Evolutionary conservation across 805 yeast genomes (phyloP).

Genomic region (Lipomyces sp.): DNA sequence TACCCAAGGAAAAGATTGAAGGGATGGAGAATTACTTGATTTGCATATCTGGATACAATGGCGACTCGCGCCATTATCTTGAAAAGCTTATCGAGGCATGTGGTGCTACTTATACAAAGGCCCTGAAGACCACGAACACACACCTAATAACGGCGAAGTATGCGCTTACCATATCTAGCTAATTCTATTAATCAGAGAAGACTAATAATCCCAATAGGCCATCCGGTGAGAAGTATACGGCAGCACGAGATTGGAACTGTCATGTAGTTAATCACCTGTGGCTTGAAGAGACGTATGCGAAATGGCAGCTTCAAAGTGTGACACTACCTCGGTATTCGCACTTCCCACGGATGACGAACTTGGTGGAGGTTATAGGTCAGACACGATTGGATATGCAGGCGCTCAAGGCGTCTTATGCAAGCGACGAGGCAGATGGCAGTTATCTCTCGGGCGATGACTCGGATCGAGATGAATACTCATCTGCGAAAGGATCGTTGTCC

Average conservation of each 20-base stretch:
- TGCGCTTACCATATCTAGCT: neutral
- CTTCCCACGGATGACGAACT: conserved; percentile 51
- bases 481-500: conserved; percentile 15
- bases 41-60: conserved; percentile 79
- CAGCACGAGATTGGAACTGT: conserved; percentile 72
- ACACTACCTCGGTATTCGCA: conserved; percentile 54
- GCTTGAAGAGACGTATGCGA: conserved; percentile 79
- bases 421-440: conserved; percentile 32
- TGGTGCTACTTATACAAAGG: conserved; percentile 78
- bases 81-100: conserved; percentile 63
- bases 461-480: conserved; percentile 11
- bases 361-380: conserved; percentile 58
- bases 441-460: conserved; percentile 16
- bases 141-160: conserved; percentile 65
- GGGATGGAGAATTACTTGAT: conserved; percentile 61
- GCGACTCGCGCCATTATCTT: conserved; percentile 79
- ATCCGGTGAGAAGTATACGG: conserved; percentile 73
- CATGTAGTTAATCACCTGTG: conserved; percentile 78
- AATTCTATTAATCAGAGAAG: conserved; percentile 2
- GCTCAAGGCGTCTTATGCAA: conserved; percentile 50
- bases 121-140: conserved; percentile 66
- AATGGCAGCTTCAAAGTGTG: conserved; percentile 61
- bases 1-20: conserved; percentile 54
- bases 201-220: conserved; percentile 46
- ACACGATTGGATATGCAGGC: conserved; percentile 53